phyloP scores from a whole-genome alignment of 2,329 filamentous ascomycete genomes.

The Cladosporium sp. region DNA sequence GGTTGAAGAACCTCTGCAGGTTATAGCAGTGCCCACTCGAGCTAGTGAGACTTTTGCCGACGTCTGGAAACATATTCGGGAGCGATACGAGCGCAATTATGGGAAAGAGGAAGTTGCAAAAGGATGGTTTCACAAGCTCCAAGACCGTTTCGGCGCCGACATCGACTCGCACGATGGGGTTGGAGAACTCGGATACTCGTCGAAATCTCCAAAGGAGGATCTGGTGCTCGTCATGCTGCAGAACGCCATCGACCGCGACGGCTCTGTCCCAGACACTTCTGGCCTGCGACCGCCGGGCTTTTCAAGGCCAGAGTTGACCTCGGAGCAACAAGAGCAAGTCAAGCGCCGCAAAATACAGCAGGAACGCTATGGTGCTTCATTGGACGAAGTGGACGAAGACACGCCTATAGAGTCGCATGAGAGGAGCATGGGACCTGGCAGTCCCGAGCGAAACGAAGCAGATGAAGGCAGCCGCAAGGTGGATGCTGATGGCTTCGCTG shows the following conservation, averaged over 20 bases:
- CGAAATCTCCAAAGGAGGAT: conserved; percentile 1
- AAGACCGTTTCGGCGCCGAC: conserved; percentile 5
- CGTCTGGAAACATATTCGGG: conserved; percentile 9
- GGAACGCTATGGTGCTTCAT: conserved; percentile 6
- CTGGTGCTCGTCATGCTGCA: conserved; percentile 7
- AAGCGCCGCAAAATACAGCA: conserved; percentile 8
- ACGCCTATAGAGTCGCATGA: conserved; percentile 7
- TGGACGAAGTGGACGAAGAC: conserved; percentile 6
- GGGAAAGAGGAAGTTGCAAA: conserved; percentile 1
- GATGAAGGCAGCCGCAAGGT: neutral
- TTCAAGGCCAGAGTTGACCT: neutral
- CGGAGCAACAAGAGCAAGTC: conserved; percentile 8
- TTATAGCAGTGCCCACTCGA: conserved; percentile 5
- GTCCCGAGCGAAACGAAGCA: neutral
- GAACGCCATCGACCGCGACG: conserved; percentile 8
- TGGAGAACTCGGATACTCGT: conserved; percentile 7
- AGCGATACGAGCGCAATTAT: conserved; percentile 8
- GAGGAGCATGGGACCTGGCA: neutral
- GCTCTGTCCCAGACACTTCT: conserved; percentile 9
- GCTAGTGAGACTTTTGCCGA: conserved; percentile 9
- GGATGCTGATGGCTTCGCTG: conserved; percentile 9
- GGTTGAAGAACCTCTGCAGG: neutral
- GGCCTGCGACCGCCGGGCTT: conserved; percentile 7
- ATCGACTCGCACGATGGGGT: conserved; percentile 10
- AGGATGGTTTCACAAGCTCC: conserved; percentile 11